Base-by-base conservation (phyloP, 495 filamentous ascomycete species). In the Aspergillus kassunensis region DNA sequence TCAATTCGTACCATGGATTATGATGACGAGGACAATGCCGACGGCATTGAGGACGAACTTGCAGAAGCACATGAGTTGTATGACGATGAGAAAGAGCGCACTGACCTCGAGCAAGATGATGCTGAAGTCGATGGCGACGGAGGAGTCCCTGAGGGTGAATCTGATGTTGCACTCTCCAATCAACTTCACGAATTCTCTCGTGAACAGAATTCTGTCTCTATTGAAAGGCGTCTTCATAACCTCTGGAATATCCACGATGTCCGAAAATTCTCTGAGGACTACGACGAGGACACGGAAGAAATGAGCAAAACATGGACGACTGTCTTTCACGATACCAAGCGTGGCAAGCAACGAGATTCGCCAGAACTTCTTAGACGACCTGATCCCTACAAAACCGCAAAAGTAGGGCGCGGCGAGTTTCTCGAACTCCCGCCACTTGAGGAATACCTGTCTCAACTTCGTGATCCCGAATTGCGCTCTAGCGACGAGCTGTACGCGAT, bases 161-260 rank as follows among this genome's bases (percentile, higher is more conserved):
- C 61, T 9, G 59, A 61, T 6, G 44, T 60, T 30, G 51, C 54
- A 34, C 55, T 70, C 15, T 63, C 63, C 15, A 71, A 66, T 21
- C 67, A 68, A n/a, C 57, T 63, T 2, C 57, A 64, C 35, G 59
- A 59, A 21, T 58, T 62, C 12, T 60, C 57, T 63, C 49, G 65
- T 64, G 27, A 73, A 57, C 25, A 80, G 63, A 48, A 81, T 67
- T 54, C 80, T 62, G 48, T 79, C 66, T 77, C 80, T 67, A 61
- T 82, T 73, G 57, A 80, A 54, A 77, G 82, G 24, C 82, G 80
- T 64, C 78, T 85, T 54, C 77, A 72, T 33, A 80, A 69, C 54
- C 78, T 67, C 53, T 88, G 84, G 61, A 87, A 69, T 6, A 74
- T 78, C 18, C 77, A 82, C 51, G 78, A 73, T 49, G 66, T 73